Percentiles rank a stretch among this genome's conserved stretches.
phyloP scores from a whole-genome alignment of 2,329 filamentous ascomycete species.

The Nemania diffusa region DNA sequence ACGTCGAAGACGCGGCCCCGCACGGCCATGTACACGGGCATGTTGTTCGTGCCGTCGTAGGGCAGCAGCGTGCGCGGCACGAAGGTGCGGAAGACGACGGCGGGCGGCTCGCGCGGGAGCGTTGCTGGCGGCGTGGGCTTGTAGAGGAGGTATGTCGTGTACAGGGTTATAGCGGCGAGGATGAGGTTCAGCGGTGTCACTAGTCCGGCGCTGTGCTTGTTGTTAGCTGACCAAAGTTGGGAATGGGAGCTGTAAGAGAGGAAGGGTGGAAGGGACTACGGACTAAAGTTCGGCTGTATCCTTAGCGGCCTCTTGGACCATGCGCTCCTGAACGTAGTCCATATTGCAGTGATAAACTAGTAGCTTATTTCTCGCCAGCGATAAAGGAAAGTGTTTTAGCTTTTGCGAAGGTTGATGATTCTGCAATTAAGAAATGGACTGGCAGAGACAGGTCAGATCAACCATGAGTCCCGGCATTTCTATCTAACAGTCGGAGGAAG shows the following conservation, averaged over 20 bases:
- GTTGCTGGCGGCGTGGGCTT: conserved; percentile 58
- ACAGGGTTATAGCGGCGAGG: conserved; percentile 65
- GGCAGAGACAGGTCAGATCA: not conserved
- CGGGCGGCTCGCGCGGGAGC: conserved; percentile 64
- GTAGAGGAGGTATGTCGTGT: conserved; percentile 67
- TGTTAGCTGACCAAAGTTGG: conserved; percentile 15
- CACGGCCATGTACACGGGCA: conserved; percentile 89
- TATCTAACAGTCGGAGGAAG: conserved; percentile 18
- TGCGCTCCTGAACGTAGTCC: conserved; percentile 68
- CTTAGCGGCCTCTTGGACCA: conserved; percentile 63
- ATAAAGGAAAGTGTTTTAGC: not conserved
- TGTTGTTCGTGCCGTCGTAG: conserved; percentile 79
- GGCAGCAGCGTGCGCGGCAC: conserved; percentile 84
- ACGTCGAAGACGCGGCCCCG: conserved; percentile 94
- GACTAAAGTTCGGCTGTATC: conserved; percentile 43
- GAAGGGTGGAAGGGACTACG: not conserved
- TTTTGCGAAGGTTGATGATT: conserved; percentile 1
- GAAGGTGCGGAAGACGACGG: conserved; percentile 74
- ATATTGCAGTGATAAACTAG: conserved; percentile 49
- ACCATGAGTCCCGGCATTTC: conserved; percentile 15
- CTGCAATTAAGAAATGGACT: not conserved
- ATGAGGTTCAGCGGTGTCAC: conserved; percentile 72
- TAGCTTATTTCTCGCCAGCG: not conserved
- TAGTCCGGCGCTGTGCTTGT: conserved; percentile 54
- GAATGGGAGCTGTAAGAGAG: not conserved